Percentiles rank a stretch among this genome's conserved stretches.
Conservation (phyloP, 139 green algal genomes). For the Monoraphidium neglectum region DNA sequence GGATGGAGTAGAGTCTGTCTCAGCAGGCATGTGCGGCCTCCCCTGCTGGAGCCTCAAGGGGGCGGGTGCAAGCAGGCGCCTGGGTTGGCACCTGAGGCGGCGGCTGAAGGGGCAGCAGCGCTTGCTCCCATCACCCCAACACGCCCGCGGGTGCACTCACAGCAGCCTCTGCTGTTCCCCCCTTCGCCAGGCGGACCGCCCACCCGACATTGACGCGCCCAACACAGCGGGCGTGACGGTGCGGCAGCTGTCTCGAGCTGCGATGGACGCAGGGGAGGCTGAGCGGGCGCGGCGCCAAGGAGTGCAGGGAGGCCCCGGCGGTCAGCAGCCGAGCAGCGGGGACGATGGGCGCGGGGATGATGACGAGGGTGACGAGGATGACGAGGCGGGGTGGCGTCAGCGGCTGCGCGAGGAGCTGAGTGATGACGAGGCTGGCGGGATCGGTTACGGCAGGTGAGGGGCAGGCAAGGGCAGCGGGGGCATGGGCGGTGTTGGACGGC, state of each 20-base stretch:
- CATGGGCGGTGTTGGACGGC: too few species aligned
- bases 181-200: background rate
- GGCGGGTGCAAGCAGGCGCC: too few species aligned
- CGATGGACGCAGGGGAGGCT: slow-evolving; percentile 13
- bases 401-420: slow-evolving; percentile 23
- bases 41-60: too few species aligned
- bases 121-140: too few species aligned
- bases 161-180: too few species aligned
- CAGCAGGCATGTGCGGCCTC: too few species aligned
- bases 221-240: slow-evolving; percentile 37
- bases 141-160: too few species aligned
- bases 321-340: background rate
- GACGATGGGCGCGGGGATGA: slow-evolving; percentile 1
- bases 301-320: slow-evolving; percentile 1
- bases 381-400: slow-evolving; percentile 10
- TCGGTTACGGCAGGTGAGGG: slow-evolving; percentile 2
- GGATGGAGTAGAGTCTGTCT: too few species aligned
- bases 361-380: background rate
- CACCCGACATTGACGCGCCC: slow-evolving; percentile 27
- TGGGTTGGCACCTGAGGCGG: too few species aligned
- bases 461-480: background rate
- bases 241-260: slow-evolving; percentile 14
- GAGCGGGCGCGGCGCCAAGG: too few species aligned
- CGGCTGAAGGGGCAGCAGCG: too few species aligned
- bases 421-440: slow-evolving; percentile 23